Evolutionary conservation across 2,329 filamentous ascomycete genomes (phyloP).

Genomic region (Pseudogymnoascus sp.): DNA sequence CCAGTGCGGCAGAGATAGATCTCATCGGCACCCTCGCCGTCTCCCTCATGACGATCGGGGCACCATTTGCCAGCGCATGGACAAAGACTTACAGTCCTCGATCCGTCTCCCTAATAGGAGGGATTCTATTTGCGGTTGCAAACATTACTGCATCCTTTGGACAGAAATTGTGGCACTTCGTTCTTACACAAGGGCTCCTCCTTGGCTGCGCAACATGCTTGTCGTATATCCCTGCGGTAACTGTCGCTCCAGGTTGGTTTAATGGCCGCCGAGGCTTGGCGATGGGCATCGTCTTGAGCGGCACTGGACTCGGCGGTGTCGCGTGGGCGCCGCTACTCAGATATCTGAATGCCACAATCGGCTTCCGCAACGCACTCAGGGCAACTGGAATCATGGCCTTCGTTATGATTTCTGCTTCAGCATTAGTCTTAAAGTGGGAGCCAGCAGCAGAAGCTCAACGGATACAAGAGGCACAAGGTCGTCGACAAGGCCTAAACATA

Average conservation of each 20-base stretch:
- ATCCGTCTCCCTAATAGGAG: constrained; percentile 24
- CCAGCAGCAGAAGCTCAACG: constrained; percentile 8
- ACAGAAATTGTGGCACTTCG: constrained; percentile 21
- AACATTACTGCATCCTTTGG: constrained; percentile 29
- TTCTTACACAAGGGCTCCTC: constrained; percentile 29
- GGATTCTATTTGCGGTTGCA: constrained; percentile 28
- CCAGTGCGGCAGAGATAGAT: constrained; percentile 31
- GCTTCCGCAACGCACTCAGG: constrained; percentile 32
- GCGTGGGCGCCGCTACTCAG: constrained; percentile 25
- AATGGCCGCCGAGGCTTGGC: constrained; percentile 29
- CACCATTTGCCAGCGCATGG: constrained; percentile 29
- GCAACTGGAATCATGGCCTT: constrained; percentile 27
- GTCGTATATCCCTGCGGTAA: constrained; percentile 32
- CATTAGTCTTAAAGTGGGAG: constrained; percentile 12
- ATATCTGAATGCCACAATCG: constrained; percentile 19
- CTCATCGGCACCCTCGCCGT: constrained; percentile 32
- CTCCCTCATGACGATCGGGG: constrained; percentile 30
- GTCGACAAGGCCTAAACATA: constrained; percentile 13
- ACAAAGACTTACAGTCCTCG: constrained; percentile 28
- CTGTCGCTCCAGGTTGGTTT: constrained; percentile 33
- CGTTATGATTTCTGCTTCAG: constrained; percentile 20
- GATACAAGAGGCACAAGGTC: background rate
- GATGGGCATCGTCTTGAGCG: constrained; percentile 32
- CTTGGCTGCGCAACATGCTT: constrained; percentile 32
- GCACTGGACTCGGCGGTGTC: constrained; percentile 33